A percentile compares a stretch with the other conserved stretches of the same genome.
Evolutionary conservation across 1,139 yeast genomes (phyloP).

Genomic region (Debaryomycetaceae sp.): DNA sequence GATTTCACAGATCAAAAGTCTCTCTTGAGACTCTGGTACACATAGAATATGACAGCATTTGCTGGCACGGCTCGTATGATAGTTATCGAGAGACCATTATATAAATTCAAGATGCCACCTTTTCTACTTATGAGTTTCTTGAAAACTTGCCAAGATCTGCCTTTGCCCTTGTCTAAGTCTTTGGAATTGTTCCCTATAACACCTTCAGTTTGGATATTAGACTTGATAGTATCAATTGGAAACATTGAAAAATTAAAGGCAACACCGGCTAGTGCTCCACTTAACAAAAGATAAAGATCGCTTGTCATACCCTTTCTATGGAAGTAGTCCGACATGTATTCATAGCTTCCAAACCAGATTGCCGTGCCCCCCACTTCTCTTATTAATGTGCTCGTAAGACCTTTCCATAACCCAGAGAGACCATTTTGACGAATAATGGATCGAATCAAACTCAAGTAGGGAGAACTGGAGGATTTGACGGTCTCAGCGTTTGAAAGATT

Average conservation of each 20-base stretch:
- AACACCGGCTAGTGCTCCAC: constrained; percentile 89
- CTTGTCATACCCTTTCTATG: constrained; percentile 23
- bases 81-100: constrained; percentile 84
- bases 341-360: constrained; percentile 92
- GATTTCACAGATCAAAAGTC: constrained; percentile 15
- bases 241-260: constrained; percentile 74
- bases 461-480: constrained; percentile 1
- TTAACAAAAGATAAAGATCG: constrained; percentile 54
- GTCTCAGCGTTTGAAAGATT: constrained; percentile 23
- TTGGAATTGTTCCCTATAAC: constrained; percentile 15
- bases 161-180: constrained; percentile 7
- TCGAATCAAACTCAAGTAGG: constrained; percentile 33
- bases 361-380: constrained; percentile 91
- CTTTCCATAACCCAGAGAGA: constrained; percentile 64
- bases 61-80: constrained; percentile 82
- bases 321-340: constrained; percentile 45
- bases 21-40: constrained; percentile 65
- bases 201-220: constrained; percentile 73
- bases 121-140: constrained; percentile 28
- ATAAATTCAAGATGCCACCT: constrained; percentile 67
- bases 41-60: constrained; percentile 78
- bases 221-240: constrained; percentile 90
- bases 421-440: constrained; percentile 52
- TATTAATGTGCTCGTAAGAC: constrained; percentile 77
- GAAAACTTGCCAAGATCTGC: constrained; percentile 31